A percentile compares a stretch with the other conserved stretches of the same genome.
phyloP scores from a whole-genome alignment of 2,329 filamentous ascomycete species.

The Immersiporthe knoxdaviesiana region DNA sequence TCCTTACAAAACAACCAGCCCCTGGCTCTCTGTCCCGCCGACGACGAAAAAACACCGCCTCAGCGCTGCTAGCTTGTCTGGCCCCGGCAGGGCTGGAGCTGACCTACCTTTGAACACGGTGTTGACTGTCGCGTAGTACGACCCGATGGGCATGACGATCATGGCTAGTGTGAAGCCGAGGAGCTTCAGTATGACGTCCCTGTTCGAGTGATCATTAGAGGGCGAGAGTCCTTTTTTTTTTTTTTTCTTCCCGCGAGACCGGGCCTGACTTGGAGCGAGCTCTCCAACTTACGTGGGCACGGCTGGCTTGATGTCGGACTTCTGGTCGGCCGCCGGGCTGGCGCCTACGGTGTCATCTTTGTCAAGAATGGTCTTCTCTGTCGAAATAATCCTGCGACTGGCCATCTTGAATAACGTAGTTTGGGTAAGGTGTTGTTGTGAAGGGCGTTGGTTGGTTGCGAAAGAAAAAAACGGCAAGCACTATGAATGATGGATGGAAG shows the following conservation, averaged over 20 bases:
- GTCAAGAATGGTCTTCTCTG: constrained; percentile 69
- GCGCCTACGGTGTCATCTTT: constrained; percentile 54
- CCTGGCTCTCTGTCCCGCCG: not conserved
- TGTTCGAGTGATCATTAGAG: constrained; percentile 38
- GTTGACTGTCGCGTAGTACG: constrained; percentile 83
- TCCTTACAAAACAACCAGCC: too few relatives aligned
- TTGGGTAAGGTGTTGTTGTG: not conserved
- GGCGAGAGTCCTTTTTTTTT: not conserved
- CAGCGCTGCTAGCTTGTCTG: not conserved
- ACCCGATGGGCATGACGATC: constrained; percentile 83
- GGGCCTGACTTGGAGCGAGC: not conserved
- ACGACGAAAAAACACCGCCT: not conserved
- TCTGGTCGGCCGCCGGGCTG: constrained; percentile 49
- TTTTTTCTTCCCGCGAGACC: too few relatives aligned
- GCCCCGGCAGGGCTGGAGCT: not conserved
- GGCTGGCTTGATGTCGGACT: constrained; percentile 78
- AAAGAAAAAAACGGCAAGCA: not conserved
- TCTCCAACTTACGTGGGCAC: constrained; percentile 76
- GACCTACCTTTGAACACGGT: constrained; percentile 73
- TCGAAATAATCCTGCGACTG: constrained; percentile 66
- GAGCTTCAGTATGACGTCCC: constrained; percentile 86
- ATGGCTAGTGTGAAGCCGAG: constrained; percentile 90
- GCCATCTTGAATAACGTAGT: constrained; percentile 56
- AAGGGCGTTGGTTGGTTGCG: not conserved
- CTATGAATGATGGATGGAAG: not conserved